A percentile compares a stretch with the other conserved stretches of the same genome.
These are phyloP conservation scores for Spizellomyces punctatus DNA, from an alignment of 192 early-diverging fungal species.

Conservation along the genomic window DNA sequence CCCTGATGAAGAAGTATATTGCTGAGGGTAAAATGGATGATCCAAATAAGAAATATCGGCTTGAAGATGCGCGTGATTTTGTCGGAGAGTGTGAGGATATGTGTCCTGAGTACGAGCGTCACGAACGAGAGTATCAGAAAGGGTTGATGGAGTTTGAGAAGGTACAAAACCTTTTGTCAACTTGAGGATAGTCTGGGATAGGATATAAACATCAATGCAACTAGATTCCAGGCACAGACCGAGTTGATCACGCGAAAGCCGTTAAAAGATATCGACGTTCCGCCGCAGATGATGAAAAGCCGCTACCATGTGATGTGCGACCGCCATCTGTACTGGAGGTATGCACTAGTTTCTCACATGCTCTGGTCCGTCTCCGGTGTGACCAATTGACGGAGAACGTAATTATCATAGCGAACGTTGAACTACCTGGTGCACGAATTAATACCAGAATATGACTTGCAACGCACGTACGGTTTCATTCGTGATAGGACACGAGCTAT, in stretches of 20 bases:
- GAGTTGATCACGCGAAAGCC: slow-evolving; percentile 63
- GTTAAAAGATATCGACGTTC: slow-evolving; percentile 88
- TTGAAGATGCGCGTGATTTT: slow-evolving; percentile 72
- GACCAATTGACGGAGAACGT: background rate
- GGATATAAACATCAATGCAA: background rate
- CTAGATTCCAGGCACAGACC: slow-evolving; percentile 54
- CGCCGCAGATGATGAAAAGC: slow-evolving; percentile 81
- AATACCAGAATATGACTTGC: slow-evolving; percentile 52
- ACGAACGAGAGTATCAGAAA: slow-evolving; percentile 80
- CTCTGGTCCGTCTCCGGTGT: too few relatives aligned
- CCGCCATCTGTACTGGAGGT: slow-evolving; percentile 73
- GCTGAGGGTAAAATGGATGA: slow-evolving; percentile 61
- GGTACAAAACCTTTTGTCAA: slow-evolving; percentile 35
- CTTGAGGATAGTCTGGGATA: background rate
- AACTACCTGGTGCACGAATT: slow-evolving; percentile 49
- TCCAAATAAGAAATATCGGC: slow-evolving; percentile 53
- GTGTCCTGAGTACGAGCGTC: slow-evolving; percentile 87
- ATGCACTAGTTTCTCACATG: slow-evolving; percentile 12
- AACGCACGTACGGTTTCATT: slow-evolving; percentile 76
- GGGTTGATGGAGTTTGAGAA: slow-evolving; percentile 74
- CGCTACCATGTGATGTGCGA: slow-evolving; percentile 86
- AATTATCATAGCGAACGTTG: slow-evolving; percentile 34
- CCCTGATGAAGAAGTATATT: slow-evolving; percentile 67
- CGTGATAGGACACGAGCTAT: slow-evolving; percentile 85
- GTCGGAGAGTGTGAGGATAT: slow-evolving; percentile 82